A percentile compares a stretch with the other conserved stretches of the same genome.
These are phyloP conservation scores for Coemansia sp. DNA, from an alignment of 192 early-diverging fungal species.

Conservation along the genomic window DNA sequence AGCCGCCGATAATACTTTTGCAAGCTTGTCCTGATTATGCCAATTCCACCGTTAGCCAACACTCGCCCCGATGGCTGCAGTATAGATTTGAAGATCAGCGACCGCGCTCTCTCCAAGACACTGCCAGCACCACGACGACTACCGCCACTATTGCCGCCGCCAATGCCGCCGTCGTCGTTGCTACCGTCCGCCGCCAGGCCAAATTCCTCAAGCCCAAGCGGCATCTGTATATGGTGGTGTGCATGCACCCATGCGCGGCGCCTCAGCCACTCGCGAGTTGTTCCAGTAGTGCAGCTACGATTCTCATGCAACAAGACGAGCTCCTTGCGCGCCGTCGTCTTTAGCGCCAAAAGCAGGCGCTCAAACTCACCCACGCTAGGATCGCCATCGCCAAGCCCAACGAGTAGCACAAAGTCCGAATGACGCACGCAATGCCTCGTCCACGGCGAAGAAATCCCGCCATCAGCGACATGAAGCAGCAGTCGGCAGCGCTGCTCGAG, in stretches of 20 bases:
- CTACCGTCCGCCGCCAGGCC: slow-evolving; percentile 2
- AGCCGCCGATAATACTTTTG: slow-evolving; percentile 67
- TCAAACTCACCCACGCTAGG: slow-evolving; percentile 91
- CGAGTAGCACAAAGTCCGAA: slow-evolving; percentile 93
- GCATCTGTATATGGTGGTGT: slow-evolving; percentile 95
- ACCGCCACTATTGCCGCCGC: background rate
- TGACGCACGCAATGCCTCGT: slow-evolving; percentile 95
- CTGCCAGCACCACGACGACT: background rate
- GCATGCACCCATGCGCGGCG: slow-evolving; percentile 92
- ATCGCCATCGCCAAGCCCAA: slow-evolving; percentile 90
- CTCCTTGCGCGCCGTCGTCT: slow-evolving; percentile 98
- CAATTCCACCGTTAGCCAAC: slow-evolving; percentile 50
- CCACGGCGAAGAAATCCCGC: slow-evolving; percentile 88
- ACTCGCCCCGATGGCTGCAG: slow-evolving; percentile 31
- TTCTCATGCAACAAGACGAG: slow-evolving; percentile 88
- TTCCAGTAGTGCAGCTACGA: slow-evolving; percentile 75
- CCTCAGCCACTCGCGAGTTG: slow-evolving; percentile 91
- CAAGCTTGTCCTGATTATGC: slow-evolving; percentile 65
- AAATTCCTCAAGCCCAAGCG: slow-evolving; percentile 29
- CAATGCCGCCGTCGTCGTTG: background rate
- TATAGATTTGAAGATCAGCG: slow-evolving; percentile 23
- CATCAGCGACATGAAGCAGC: slow-evolving; percentile 95
- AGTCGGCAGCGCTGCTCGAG: slow-evolving; percentile 87
- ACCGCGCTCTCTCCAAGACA: slow-evolving; percentile 18
- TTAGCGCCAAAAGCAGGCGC: slow-evolving; percentile 86